These are phyloP conservation scores for Hypoxylon sp. DNA, from an alignment of 2,329 filamentous ascomycete genomes.

Conservation along the genomic window DNA sequence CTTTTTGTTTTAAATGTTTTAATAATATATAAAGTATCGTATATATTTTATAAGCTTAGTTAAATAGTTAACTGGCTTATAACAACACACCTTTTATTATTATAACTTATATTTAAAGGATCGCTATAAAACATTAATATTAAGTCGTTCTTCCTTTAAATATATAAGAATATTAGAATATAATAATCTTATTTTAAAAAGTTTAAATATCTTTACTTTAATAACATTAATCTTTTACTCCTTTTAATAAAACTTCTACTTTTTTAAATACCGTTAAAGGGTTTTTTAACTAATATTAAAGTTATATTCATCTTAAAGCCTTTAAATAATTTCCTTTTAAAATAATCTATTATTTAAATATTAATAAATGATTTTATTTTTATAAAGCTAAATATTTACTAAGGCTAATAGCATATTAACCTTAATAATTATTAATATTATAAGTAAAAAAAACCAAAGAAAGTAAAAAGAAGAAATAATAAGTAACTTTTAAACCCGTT, in stretches of 20 bases:
- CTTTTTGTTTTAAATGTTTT: background rate
- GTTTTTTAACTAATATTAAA: too few relatives aligned
- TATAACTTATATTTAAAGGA: background rate
- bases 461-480: background rate
- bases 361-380: background rate
- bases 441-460: background rate
- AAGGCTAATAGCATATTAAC: background rate
- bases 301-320: background rate
- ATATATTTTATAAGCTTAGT: background rate
- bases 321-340: background rate
- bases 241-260: too few relatives aligned
- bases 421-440: background rate
- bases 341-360: background rate
- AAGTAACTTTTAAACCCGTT: too few relatives aligned
- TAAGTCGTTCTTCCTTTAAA: too few relatives aligned
- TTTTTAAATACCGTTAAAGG: too few relatives aligned
- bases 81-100: background rate
- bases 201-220: background rate
- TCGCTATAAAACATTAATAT: background rate
- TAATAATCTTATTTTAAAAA: too few relatives aligned
- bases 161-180: too few relatives aligned
- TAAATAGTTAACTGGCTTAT: background rate
- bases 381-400: background rate
- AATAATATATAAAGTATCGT: slow-evolving; percentile 3
- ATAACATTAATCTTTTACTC: too few relatives aligned